These are phyloP conservation scores for Plasmodium adleri DNA, from an alignment of 169 alveolate genomes.

Conservation along the genomic window DNA sequence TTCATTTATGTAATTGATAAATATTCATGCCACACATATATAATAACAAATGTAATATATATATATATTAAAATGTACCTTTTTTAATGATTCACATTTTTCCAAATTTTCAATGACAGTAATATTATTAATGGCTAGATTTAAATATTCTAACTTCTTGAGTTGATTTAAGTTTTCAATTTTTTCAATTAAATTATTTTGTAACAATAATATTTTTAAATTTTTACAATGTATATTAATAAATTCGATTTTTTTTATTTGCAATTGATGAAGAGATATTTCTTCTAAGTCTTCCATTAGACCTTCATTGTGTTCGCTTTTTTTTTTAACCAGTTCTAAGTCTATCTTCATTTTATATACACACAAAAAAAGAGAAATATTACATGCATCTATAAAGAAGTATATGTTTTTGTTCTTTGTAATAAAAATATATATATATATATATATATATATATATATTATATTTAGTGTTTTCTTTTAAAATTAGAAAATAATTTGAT, in stretches of 20 bases:
- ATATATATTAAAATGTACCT: slow-evolving; percentile 24
- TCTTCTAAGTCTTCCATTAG: slow-evolving; percentile 91
- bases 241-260: slow-evolving; percentile 88
- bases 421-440: neutral
- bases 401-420: neutral
- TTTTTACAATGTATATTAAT: slow-evolving; percentile 91
- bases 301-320: slow-evolving; percentile 94
- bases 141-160: slow-evolving; percentile 91
- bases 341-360: slow-evolving; percentile 53
- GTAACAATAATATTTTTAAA: slow-evolving; percentile 88
- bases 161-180: slow-evolving; percentile 88
- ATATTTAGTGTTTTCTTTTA: neutral
- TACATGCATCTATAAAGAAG: neutral
- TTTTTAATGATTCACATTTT: slow-evolving; percentile 89
- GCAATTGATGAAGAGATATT: slow-evolving; percentile 88
- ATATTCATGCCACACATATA: neutral
- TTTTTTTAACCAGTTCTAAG: slow-evolving; percentile 86
- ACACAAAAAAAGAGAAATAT: neutral
- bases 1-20: neutral
- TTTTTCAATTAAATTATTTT: slow-evolving; percentile 91
- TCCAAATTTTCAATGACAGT: slow-evolving; percentile 89
- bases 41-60: neutral
- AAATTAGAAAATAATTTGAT: neutral
- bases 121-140: slow-evolving; percentile 91
- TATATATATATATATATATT: neutral